These are phyloP conservation scores for Batrachochytrium dendrobatidis DNA, from an alignment of 371 early-diverging fungal species.

Conservation along the genomic window DNA sequence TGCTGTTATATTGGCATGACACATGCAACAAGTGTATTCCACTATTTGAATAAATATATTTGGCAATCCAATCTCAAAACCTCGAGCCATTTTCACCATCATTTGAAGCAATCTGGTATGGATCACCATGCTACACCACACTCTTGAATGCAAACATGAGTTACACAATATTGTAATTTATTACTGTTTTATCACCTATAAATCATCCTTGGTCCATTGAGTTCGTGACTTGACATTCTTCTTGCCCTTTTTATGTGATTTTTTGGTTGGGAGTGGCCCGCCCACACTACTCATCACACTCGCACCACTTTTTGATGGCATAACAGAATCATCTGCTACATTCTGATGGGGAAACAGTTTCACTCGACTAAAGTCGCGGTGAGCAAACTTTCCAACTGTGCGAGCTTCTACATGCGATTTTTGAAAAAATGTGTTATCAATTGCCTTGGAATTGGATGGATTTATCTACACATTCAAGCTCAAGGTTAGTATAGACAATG, in stretches of 20 bases:
- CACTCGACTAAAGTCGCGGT: slow-evolving; percentile 17
- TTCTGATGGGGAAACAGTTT: slow-evolving; percentile 27
- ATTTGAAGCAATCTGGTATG: too few species aligned
- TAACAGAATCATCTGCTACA: not conserved
- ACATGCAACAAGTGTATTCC: too few species aligned
- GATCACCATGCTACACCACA: too few species aligned
- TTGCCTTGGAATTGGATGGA: slow-evolving; percentile 10
- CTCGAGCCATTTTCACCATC: too few species aligned
- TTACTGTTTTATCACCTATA: not conserved
- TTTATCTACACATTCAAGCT: not conserved
- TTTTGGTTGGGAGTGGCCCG: slow-evolving; percentile 34
- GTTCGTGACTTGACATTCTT: slow-evolving; percentile 48
- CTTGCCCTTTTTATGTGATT: slow-evolving; percentile 77
- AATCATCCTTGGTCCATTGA: slow-evolving; percentile 33
- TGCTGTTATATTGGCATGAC: too few species aligned
- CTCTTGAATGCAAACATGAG: too few species aligned
- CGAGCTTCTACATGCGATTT: slow-evolving; percentile 12
- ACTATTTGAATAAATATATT: too few species aligned
- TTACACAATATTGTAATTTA: too few species aligned
- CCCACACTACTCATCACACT: slow-evolving; percentile 1
- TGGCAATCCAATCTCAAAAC: too few species aligned
- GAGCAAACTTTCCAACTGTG: slow-evolving; percentile 26
- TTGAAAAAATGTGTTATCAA: slow-evolving; percentile 31
- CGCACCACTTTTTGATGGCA: slow-evolving; percentile 13
- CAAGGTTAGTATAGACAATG: not conserved